Evolutionary conservation across 257 asterid genomes (phyloP), one percentile per base, ranked within the genome.

Genomic region (Nicotiana noctiflora): DNA sequence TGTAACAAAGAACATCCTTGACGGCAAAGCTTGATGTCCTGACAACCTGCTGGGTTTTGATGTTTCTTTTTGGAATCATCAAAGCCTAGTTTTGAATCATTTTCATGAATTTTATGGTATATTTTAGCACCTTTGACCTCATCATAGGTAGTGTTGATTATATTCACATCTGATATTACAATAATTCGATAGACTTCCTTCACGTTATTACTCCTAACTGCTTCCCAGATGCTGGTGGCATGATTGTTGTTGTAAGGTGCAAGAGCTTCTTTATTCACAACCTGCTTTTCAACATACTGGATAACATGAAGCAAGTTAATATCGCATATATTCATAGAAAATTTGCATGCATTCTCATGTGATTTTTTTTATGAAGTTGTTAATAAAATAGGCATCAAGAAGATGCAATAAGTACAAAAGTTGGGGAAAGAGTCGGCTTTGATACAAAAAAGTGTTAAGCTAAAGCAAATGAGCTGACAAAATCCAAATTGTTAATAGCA

Each of bases 1-100:
- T 95, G 99, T 89, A 93, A 80, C 77, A 95, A 82, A 66, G 97
- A 90, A 85, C 97, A 91, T 75, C 97, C 97, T 82, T 89, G 91
- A 56, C 88, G 93, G 82, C 93, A 90, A 83, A 88, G 86, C 80
- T 89, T 81, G 81, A 85, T 83, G 76, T 80, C 85, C 68, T 80
- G 82, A 76, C 96, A 89, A 44, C 84, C 83, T 51, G 89, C 92
- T 65, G 91, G 92, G 87, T 92, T 93, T 5, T 29, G 62, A 78
- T 84, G 88, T 87, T 82, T 81, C 82, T 80, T 85, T 79, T 80
- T 84, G 82, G 80, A 82, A 82, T 79, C 86, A 65, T 74, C 87
- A 55, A 32, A 59, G 84, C 84, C 84, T 75, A 81, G 75, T 59
- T 83, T 72, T 44, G 87, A 80, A 60, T 70, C 92, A 49, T 82